Base-by-base conservation (phyloP, 2,329 filamentous ascomycete genomes). In the Phialophora tarda region DNA sequence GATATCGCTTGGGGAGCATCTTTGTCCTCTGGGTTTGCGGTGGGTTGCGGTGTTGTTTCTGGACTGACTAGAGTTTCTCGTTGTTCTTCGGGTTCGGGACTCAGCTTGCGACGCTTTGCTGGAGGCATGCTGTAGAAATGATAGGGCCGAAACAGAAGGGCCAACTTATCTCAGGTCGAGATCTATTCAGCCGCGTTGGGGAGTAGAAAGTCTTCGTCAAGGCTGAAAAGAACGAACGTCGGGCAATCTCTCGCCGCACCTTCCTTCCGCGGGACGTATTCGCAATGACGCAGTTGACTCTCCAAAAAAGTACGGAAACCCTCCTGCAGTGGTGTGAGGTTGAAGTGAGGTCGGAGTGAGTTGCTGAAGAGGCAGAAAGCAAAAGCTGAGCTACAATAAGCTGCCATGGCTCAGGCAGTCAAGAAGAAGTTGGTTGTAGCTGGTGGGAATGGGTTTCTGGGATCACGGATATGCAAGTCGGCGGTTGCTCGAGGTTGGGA, bases 361-460 rank as follows among this genome's bases (percentile, higher is more conserved):
- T 26, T 34, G 14, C 11, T 17, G 34, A 32, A 56, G 54, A 23
- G n/a, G 34, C 28, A 17, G 47, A 55, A 30, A 53, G 48, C 11
- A 56, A 30, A 30, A 26, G 34, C n/a, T n/a, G 28, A 30, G n/a
- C 44, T 17, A 32, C 2, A 28, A 8, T 24, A 48, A 59, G 23
- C 17, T 58, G 55, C 11, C 21, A 70, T 70, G 69, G 54, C 66
- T 24, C 67, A 68, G 32, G 56, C 68, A 53, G 84, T 85, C 58
- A 82, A 87, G 64, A 97, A 93, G 81, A 90, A 88, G 79, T 83
- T 99, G 51, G 88, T 98, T 50, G 93, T 99, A 62, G 96, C 91
- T 72, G 95, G 95, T 72, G 94, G 94, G 66, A 97, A 92, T 78
- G 94, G 95, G 38, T 99, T 98, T 77, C 81, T 99, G 28, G 88